phyloP scores from a whole-genome alignment of 1,139 yeast genomes.

The Geotrichum aggregatum region DNA sequence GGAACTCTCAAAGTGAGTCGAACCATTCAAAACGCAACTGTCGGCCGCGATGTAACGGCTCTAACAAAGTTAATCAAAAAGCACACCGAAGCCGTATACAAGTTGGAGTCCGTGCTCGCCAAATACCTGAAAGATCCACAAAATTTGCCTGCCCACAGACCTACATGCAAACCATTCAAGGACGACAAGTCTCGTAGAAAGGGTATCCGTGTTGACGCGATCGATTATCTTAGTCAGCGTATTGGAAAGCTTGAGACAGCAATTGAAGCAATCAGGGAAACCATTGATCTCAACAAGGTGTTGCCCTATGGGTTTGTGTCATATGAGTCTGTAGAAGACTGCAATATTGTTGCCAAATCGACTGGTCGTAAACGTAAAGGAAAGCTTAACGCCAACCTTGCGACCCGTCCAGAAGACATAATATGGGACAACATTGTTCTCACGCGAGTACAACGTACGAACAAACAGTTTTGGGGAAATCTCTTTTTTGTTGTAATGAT shows the following conservation, averaged over 20 bases:
- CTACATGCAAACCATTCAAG: conserved; percentile 25
- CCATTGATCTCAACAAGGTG: conserved; percentile 24
- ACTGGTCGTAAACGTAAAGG: conserved; percentile 16
- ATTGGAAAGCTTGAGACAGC: conserved; percentile 30
- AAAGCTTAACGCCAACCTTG: conserved; percentile 25
- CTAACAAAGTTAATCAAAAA: conserved; percentile 33
- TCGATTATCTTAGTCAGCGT: conserved; percentile 31
- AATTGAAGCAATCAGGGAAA: conserved; percentile 31
- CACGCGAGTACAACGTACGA: conserved; percentile 32
- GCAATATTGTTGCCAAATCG: conserved; percentile 32
- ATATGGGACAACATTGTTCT: conserved; percentile 40
- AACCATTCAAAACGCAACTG: conserved; percentile 32
- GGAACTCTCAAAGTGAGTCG: conserved; percentile 20
- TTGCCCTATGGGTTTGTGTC: conserved; percentile 41
- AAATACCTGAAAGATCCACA: conserved; percentile 35
- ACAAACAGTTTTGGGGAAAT: conserved; percentile 40
- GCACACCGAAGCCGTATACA: conserved; percentile 32
- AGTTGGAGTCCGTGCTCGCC: conserved; percentile 37
- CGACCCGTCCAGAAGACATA: conserved; percentile 41
- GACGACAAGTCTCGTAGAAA: conserved; percentile 24
- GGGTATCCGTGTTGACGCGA: conserved; percentile 34
- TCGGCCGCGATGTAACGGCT: conserved; percentile 36
- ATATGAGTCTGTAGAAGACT: conserved; percentile 32
- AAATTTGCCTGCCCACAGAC: conserved; percentile 28
- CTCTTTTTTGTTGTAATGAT: conserved; percentile 34